These are phyloP conservation scores for Pestalotiopsis sp. DNA, from an alignment of 2,329 filamentous ascomycete genomes.

Conservation along the genomic window DNA sequence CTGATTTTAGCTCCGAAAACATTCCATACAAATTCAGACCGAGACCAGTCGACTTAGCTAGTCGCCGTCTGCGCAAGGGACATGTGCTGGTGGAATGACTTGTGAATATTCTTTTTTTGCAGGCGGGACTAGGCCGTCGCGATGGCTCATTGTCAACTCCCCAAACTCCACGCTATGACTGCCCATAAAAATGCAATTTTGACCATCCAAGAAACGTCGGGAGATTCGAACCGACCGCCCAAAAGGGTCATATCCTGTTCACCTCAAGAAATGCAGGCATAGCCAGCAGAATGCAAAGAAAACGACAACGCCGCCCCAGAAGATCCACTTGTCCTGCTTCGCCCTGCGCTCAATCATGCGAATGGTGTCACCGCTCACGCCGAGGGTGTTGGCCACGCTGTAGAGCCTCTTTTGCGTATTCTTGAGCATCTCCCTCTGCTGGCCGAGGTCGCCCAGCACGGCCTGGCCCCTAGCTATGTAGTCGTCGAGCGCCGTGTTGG, in stretches of 20 bases:
- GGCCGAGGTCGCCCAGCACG: slow-evolving; percentile 83
- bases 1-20: neutral
- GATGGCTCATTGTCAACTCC: slow-evolving; percentile 10
- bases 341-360: slow-evolving; percentile 93
- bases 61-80: neutral
- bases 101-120: neutral
- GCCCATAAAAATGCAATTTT: neutral
- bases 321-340: slow-evolving; percentile 97
- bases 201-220: neutral
- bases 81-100: neutral
- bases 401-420: slow-evolving; percentile 90
- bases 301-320: slow-evolving; percentile 80
- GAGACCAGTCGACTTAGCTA: neutral
- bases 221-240: neutral
- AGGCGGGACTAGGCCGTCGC: neutral
- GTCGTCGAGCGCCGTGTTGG: slow-evolving; percentile 86
- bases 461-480: slow-evolving; percentile 91
- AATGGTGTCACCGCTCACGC: slow-evolving; percentile 93
- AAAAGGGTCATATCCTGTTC: slow-evolving; percentile 9
- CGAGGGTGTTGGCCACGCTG: slow-evolving; percentile 90
- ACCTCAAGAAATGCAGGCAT: slow-evolving; percentile 83
- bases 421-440: slow-evolving; percentile 94
- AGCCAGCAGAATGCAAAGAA: slow-evolving; percentile 94
- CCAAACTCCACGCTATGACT: slow-evolving; percentile 29
- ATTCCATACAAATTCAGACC: neutral